Evolutionary conservation across 192 early-diverging fungal genomes (phyloP).

Genomic region (Helicostylum pulchrum): DNA sequence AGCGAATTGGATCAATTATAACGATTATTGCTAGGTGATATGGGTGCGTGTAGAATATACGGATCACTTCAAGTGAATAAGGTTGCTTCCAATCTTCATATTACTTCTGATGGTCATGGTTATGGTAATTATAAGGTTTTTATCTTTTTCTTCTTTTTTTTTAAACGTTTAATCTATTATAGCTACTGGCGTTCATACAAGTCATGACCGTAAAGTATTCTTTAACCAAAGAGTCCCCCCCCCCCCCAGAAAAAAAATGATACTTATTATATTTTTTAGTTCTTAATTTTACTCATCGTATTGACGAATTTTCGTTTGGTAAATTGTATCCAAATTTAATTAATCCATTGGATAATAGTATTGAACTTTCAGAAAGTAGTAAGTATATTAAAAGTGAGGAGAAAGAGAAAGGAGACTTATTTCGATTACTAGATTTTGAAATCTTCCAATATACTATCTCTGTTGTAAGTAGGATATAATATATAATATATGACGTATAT

Average conservation of each 20-base stretch:
- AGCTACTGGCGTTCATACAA: slow-evolving; percentile 54
- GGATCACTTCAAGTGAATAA: slow-evolving; percentile 78
- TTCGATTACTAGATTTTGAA: slow-evolving; percentile 51
- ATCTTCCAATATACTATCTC: slow-evolving; percentile 88
- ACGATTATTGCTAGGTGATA: slow-evolving; percentile 23
- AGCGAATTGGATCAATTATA: background rate
- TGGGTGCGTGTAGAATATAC: slow-evolving; percentile 68
- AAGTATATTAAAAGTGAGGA: slow-evolving; percentile 7
- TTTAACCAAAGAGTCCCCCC: too few species aligned
- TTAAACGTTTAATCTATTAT: background rate
- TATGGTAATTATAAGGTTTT: slow-evolving; percentile 52
- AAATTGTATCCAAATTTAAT: slow-evolving; percentile 74
- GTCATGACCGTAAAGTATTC: slow-evolving; percentile 53
- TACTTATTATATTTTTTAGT: slow-evolving; percentile 37
- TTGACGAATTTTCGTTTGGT: slow-evolving; percentile 91
- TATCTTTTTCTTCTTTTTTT: background rate
- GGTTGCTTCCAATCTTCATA: slow-evolving; percentile 84
- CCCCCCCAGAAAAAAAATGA: too few species aligned
- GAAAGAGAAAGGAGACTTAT: background rate
- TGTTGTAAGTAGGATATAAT: slow-evolving; percentile 53
- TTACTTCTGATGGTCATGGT: slow-evolving; percentile 88
- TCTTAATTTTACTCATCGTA: slow-evolving; percentile 93
- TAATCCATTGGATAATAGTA: slow-evolving; percentile 84
- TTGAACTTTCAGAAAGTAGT: slow-evolving; percentile 63
- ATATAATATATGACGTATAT: slow-evolving; percentile 10